Evolutionary conservation across 1,139 yeast genomes (phyloP), one percentile per base, ranked within the genome.

Genomic region (Diutina mesorugosa): DNA sequence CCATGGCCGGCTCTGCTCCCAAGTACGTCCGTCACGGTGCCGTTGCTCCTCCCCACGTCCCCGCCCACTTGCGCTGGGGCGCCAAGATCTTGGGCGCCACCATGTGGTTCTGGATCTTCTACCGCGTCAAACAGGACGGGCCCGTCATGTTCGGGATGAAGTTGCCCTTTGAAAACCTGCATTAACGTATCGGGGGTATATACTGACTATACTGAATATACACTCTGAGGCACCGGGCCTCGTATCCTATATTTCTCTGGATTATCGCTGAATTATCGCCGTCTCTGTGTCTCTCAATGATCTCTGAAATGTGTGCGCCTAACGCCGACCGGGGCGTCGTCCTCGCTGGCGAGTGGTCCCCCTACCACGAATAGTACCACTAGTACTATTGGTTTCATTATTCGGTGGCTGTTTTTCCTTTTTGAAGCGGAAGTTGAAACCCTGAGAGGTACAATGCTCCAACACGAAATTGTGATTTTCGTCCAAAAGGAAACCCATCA

Each of bases 31-130:
- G 83, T 64, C 84, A 79, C 65, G 82, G 79, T 6, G 73, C 78
- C 41, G 80, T 77, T 8, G 77, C 83, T 35, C 68, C 70, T 56
- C 85, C 86, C 26, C 81, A 80, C 60, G 82, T 78, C 46, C 80
- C 80, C 58, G 74, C 78, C 21, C 69, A 76, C 57, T 78, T 84
- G 65, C 76, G 78, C 60, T 79, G 83, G 74, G 76, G 83, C 32
- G 79, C 88, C 56, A 84, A 84, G 66, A 67, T 78, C 47, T 76
- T 87, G 57, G 95, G 95, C 8, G 95, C 91, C 54, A 79, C 90
- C 60, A 85, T 87, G 91, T 87, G 93, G 90, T 87, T 87, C 70
- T 87, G 89, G 85, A 80, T 87, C 61, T 79, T 87, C 68, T 87
- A 86, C 78, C 76, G 95, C 69, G 74, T 87, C 55, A 84, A 85